Percentiles rank a stretch among this genome's conserved stretches.
Evolutionary conservation across 768 basidiomycete species (phyloP).

Genomic region (Boletus tomentosulus): DNA sequence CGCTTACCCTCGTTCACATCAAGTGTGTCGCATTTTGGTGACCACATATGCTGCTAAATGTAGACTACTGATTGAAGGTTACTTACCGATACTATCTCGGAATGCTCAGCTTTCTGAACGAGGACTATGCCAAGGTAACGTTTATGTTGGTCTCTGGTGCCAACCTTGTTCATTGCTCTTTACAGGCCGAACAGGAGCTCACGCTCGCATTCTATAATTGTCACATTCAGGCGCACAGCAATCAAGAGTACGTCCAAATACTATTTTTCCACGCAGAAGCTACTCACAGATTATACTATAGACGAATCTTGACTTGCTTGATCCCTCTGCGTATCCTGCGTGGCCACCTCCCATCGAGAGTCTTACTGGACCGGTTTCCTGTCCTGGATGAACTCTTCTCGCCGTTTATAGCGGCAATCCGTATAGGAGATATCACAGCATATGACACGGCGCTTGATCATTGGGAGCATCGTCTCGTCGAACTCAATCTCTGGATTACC

Average conservation of each 20-base stretch:
- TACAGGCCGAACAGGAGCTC: constrained; percentile 79
- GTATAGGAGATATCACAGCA: constrained; percentile 66
- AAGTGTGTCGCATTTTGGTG: constrained; percentile 44
- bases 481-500: constrained; percentile 81
- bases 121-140: constrained; percentile 78
- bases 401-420: constrained; percentile 80
- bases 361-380: constrained; percentile 70
- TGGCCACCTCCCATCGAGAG: constrained; percentile 77
- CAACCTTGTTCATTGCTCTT: neutral
- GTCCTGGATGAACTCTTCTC: constrained; percentile 65
- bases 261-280: neutral
- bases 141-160: neutral
- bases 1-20: constrained; percentile 79
- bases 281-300: constrained; percentile 27
- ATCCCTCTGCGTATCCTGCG: constrained; percentile 85
- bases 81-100: constrained; percentile 94
- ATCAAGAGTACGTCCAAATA: constrained; percentile 68
- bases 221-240: constrained; percentile 60
- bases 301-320: constrained; percentile 87
- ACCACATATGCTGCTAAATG: constrained; percentile 6
- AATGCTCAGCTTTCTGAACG: constrained; percentile 90
- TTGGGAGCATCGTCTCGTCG: constrained; percentile 72
- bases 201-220: constrained; percentile 86
- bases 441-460: constrained; percentile 77
- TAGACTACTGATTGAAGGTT: constrained; percentile 49